These are phyloP conservation scores for Boletus insuetus DNA, from an alignment of 768 basidiomycete genomes.

Conservation along the genomic window DNA sequence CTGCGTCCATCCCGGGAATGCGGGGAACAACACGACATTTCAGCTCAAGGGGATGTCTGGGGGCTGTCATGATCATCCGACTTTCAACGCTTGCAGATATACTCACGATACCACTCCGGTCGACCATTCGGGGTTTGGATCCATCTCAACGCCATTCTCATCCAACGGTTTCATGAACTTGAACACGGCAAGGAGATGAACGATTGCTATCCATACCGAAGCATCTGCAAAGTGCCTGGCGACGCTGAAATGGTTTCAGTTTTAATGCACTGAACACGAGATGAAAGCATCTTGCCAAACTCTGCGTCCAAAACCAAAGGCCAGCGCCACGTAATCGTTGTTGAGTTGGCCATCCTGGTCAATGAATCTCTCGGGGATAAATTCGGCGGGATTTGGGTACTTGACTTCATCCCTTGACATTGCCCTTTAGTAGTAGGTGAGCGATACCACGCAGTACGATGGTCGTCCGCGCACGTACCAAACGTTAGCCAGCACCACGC, in stretches of 20 bases:
- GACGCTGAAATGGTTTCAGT: constrained; percentile 18
- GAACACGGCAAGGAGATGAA: constrained; percentile 29
- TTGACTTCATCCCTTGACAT: constrained; percentile 28
- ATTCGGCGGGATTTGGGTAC: constrained; percentile 27
- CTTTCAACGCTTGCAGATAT: neutral
- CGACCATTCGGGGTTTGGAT: constrained; percentile 27
- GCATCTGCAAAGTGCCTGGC: constrained; percentile 32
- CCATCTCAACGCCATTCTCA: constrained; percentile 23
- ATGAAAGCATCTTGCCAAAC: constrained; percentile 17
- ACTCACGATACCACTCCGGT: constrained; percentile 30
- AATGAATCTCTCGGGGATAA: constrained; percentile 30
- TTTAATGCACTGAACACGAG: neutral
- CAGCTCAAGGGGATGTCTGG: constrained; percentile 29
- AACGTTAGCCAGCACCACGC: constrained; percentile 29
- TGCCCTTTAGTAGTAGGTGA: constrained; percentile 24
- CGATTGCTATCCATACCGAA: constrained; percentile 32
- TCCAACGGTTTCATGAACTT: constrained; percentile 30
- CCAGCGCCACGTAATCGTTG: constrained; percentile 19
- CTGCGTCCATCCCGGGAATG: constrained; percentile 13
- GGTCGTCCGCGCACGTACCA: constrained; percentile 18
- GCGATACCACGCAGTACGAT: neutral
- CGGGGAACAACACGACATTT: constrained; percentile 27
- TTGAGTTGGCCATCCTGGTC: constrained; percentile 24
- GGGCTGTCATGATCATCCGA: neutral
- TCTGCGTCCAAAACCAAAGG: constrained; percentile 32